These are phyloP conservation scores for Fusarium brevicatenulatum DNA, from an alignment of 2,329 filamentous ascomycete species.

Conservation along the genomic window DNA sequence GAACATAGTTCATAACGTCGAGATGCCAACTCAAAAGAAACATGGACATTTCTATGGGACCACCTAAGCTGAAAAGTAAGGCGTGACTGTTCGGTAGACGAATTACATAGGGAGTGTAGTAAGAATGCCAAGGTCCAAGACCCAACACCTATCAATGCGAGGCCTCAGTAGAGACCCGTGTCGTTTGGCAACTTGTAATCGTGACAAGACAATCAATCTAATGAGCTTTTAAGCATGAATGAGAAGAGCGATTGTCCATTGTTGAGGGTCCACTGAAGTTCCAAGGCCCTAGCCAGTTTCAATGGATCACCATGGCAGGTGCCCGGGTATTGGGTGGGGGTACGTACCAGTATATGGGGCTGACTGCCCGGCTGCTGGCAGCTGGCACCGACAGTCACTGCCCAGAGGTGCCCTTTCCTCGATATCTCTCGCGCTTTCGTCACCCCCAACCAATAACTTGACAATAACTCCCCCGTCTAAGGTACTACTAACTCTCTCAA, in stretches of 20 bases:
- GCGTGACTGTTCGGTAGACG: neutral
- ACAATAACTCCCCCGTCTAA: slow-evolving; percentile 34
- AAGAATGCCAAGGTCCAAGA: neutral
- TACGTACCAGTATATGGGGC: slow-evolving; percentile 11
- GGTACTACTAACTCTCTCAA: slow-evolving; percentile 17
- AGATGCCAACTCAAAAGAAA: neutral
- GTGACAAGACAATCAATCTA: neutral
- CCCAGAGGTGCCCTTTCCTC: slow-evolving; percentile 18
- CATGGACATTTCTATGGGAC: neutral
- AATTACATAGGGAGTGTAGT: neutral
- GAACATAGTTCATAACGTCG: neutral
- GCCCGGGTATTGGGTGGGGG: neutral
- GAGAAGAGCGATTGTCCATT: neutral
- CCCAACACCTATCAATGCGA: neutral
- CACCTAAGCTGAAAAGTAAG: neutral
- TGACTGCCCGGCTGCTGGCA: neutral
- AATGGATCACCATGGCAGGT: neutral
- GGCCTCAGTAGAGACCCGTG: slow-evolving; percentile 7
- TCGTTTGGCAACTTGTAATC: neutral
- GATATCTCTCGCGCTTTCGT: slow-evolving; percentile 49
- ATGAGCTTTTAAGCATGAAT: slow-evolving; percentile 26
- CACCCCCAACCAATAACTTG: slow-evolving; percentile 42
- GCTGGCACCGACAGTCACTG: slow-evolving; percentile 9
- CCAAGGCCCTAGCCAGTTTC: slow-evolving; percentile 19
- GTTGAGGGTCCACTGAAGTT: slow-evolving; percentile 13